A percentile compares a stretch with the other conserved stretches of the same genome.
phyloP scores from a whole-genome alignment of 2,329 filamentous ascomycete genomes.

The Ophiostoma sp. region DNA sequence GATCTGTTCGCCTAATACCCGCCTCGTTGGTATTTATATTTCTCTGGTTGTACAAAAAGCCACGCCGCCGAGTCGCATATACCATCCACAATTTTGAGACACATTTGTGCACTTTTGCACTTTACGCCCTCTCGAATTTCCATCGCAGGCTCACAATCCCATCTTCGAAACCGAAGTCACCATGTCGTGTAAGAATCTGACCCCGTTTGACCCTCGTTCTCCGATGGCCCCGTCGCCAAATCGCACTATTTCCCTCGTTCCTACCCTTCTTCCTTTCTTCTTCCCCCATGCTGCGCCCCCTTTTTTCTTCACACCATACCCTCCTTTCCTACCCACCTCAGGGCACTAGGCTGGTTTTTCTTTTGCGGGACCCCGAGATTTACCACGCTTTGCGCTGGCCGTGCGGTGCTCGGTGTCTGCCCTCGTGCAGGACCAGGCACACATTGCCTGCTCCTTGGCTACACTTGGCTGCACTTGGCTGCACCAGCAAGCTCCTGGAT shows the following conservation, averaged over 20 bases:
- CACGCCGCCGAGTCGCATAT: neutral
- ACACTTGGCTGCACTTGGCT: constrained; percentile 2
- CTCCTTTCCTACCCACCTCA: neutral
- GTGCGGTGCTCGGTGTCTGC: constrained; percentile 12
- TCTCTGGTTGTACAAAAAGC: neutral
- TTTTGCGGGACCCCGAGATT: constrained; percentile 8
- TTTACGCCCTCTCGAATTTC: neutral
- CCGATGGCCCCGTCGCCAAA: constrained; percentile 1
- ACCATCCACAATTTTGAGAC: neutral
- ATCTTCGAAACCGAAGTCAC: constrained; percentile 5
- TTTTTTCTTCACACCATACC: constrained; percentile 12
- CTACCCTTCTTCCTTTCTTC: neutral
- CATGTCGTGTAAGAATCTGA: constrained; percentile 22
- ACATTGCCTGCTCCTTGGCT: neutral
- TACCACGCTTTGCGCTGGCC: constrained; percentile 5
- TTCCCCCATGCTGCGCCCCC: constrained; percentile 21
- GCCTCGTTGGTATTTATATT: neutral
- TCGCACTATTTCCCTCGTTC: constrained; percentile 6
- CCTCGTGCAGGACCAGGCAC: neutral
- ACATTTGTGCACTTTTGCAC: neutral
- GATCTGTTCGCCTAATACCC: neutral
- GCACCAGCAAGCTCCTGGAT: neutral
- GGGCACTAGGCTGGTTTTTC: neutral
- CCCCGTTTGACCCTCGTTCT: neutral
- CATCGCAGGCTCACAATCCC: neutral